Conservation (phyloP, 75 land plant genomes). For the Pinus albicaulis region DNA sequence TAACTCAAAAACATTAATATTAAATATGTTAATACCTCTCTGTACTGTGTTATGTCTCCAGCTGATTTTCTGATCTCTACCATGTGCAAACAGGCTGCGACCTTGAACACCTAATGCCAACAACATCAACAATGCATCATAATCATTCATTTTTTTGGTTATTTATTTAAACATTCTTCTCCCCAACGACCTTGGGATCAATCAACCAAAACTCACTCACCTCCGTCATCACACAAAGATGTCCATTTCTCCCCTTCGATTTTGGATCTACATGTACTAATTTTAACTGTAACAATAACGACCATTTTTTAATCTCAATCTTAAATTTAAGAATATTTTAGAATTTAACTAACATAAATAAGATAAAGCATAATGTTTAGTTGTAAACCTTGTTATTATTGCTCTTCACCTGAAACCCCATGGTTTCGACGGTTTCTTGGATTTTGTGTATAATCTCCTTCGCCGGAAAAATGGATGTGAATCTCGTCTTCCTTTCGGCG, state of each 20-base stretch:
- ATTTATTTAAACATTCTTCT: too few relatives aligned
- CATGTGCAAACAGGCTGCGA: conserved; percentile 55
- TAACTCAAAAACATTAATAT: too few relatives aligned
- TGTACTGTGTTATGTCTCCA: background rate
- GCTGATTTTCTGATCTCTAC: conserved; percentile 49
- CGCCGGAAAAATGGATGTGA: conserved; percentile 53
- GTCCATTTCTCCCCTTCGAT: conserved; percentile 19
- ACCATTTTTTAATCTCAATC: too few relatives aligned
- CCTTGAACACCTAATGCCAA: conserved; percentile 51
- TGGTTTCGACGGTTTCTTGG: conserved; percentile 40
- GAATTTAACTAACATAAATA: too few relatives aligned
- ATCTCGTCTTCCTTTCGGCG: conserved; percentile 71
- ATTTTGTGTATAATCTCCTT: conserved; percentile 64
- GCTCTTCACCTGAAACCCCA: conserved; percentile 55
- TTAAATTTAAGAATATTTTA: too few relatives aligned
- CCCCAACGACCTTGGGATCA: conserved; percentile 9
- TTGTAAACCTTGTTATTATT: conserved; percentile 55
- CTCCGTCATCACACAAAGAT: conserved; percentile 18
- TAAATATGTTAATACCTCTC: conserved; percentile 4
- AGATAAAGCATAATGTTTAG: too few relatives aligned
- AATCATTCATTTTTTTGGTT: background rate
- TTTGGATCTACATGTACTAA: conserved; percentile 28
- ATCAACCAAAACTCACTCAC: conserved; percentile 14
- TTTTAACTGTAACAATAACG: conserved; percentile 40
- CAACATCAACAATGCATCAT: background rate